Evolutionary conservation across 768 basidiomycete genomes (phyloP).

Genomic region (Phylloporus scabripes): DNA sequence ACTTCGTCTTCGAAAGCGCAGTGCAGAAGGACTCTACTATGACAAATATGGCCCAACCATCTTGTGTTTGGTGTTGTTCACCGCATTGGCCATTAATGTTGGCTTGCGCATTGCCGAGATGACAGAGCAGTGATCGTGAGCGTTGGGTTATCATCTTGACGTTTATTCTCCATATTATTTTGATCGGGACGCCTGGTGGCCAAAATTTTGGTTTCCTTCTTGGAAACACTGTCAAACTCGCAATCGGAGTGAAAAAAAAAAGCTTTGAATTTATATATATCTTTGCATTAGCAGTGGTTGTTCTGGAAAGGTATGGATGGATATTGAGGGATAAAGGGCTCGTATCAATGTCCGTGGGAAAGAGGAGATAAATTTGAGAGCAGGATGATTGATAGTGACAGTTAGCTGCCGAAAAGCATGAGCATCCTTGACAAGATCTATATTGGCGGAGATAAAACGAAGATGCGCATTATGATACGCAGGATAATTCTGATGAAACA

Average conservation of each 20-base stretch:
- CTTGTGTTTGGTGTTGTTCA: slow-evolving; percentile 62
- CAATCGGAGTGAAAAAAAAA: not conserved
- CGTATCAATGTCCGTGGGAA: slow-evolving; percentile 17
- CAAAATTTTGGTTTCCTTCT: not conserved
- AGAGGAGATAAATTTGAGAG: not conserved
- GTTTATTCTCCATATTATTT: slow-evolving; percentile 2
- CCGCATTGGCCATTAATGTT: slow-evolving; percentile 71
- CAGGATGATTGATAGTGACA: slow-evolving; percentile 12
- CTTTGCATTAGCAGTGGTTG: slow-evolving; percentile 23
- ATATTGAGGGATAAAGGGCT: slow-evolving; percentile 23
- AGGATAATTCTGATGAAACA: slow-evolving; percentile 11
- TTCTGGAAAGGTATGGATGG: slow-evolving; percentile 22
- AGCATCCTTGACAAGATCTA: slow-evolving; percentile 21
- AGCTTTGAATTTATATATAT: slow-evolving; percentile 6
- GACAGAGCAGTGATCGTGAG: slow-evolving; percentile 12
- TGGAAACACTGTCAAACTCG: not conserved
- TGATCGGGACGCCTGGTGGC: not conserved
- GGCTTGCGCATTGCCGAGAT: slow-evolving; percentile 61
- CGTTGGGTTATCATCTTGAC: not conserved
- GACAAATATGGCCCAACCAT: slow-evolving; percentile 84
- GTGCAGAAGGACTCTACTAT: slow-evolving; percentile 80
- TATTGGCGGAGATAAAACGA: slow-evolving; percentile 14
- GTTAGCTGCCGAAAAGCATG: slow-evolving; percentile 16
- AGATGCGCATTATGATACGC: slow-evolving; percentile 13
- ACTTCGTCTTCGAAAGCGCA: slow-evolving; percentile 56